phyloP scores from a whole-genome alignment of 495 filamentous ascomycete genomes.

The Halenospora varia region DNA sequence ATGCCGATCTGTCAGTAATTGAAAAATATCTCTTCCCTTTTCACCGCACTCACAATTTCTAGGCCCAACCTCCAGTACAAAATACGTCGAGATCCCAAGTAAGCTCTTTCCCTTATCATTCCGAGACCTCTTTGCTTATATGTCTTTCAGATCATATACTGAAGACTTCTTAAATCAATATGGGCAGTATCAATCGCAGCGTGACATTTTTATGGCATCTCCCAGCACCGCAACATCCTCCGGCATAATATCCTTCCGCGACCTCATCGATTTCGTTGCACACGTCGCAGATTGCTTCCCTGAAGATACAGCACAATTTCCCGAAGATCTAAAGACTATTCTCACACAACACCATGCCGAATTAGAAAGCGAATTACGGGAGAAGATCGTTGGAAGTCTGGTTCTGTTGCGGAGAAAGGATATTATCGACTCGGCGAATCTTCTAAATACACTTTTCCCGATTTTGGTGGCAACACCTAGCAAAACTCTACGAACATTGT shows the following conservation, averaged over 20 bases:
- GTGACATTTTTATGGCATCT: slow-evolving; percentile 82
- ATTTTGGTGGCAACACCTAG: slow-evolving; percentile 82
- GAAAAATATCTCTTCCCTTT: slow-evolving; percentile 6
- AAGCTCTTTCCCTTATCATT: slow-evolving; percentile 24
- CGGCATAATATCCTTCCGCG: slow-evolving; percentile 73
- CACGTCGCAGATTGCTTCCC: slow-evolving; percentile 95
- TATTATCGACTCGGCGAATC: slow-evolving; percentile 73
- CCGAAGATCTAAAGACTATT: slow-evolving; percentile 75
- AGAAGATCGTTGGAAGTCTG: slow-evolving; percentile 91
- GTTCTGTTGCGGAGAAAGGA: slow-evolving; percentile 88
- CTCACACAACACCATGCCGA: slow-evolving; percentile 75
- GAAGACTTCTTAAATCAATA: slow-evolving; percentile 88
- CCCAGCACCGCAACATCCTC: slow-evolving; percentile 71
- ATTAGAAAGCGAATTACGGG: slow-evolving; percentile 76
- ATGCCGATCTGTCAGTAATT: slow-evolving; percentile 69
- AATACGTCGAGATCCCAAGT: slow-evolving; percentile 77
- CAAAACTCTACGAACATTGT: slow-evolving; percentile 76
- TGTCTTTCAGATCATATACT: slow-evolving; percentile 60
- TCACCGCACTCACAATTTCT: slow-evolving; percentile 17
- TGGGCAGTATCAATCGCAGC: slow-evolving; percentile 84
- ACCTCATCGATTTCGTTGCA: slow-evolving; percentile 83
- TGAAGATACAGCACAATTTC: slow-evolving; percentile 68
- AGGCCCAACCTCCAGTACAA: slow-evolving; percentile 86
- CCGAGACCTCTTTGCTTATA: slow-evolving; percentile 1
- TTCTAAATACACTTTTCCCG: slow-evolving; percentile 87